Evolutionary conservation across 2,329 filamentous ascomycete genomes (phyloP).

Genomic region (Scolecobasidium constrictum): DNA sequence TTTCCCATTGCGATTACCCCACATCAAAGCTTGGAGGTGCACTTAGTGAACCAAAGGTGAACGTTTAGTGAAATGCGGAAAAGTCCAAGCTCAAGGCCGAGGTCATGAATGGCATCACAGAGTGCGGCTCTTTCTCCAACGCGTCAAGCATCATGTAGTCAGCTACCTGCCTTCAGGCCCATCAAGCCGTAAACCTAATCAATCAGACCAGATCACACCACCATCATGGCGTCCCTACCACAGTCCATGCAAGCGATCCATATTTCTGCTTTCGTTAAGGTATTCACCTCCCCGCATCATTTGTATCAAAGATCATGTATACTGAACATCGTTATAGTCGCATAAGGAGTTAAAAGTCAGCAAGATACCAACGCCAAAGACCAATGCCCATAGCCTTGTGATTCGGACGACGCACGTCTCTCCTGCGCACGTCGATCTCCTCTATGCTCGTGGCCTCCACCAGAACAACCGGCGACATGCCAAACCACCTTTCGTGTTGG

Average conservation of each 20-base stretch:
- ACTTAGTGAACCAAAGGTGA: too few relatives aligned
- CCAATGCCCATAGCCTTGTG: constrained; percentile 27
- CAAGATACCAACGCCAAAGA: constrained; percentile 19
- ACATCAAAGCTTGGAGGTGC: too few relatives aligned
- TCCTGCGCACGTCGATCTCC: constrained; percentile 49
- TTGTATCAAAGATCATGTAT: neutral
- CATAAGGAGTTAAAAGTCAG: constrained; percentile 2
- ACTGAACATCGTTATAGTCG: neutral
- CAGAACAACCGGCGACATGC: constrained; percentile 49
- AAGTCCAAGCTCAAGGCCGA: too few relatives aligned
- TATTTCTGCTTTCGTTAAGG: constrained; percentile 3
- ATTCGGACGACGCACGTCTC: constrained; percentile 44
- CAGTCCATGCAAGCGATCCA: constrained; percentile 7
- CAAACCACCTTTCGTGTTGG: constrained; percentile 46
- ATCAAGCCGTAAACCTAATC: too few relatives aligned
- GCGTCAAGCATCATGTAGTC: too few relatives aligned
- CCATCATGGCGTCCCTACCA: neutral
- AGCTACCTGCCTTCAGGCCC: too few relatives aligned
- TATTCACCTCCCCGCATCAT: neutral
- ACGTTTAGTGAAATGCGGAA: too few relatives aligned
- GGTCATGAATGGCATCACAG: too few relatives aligned
- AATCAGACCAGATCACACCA: too few relatives aligned
- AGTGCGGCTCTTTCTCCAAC: too few relatives aligned
- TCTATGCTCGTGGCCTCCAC: constrained; percentile 48
- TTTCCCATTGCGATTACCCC: too few relatives aligned